Evolutionary conservation across 2,329 filamentous ascomycete species (phyloP), one percentile per base, ranked within the genome.

Genomic region (Talaromyces sp.): DNA sequence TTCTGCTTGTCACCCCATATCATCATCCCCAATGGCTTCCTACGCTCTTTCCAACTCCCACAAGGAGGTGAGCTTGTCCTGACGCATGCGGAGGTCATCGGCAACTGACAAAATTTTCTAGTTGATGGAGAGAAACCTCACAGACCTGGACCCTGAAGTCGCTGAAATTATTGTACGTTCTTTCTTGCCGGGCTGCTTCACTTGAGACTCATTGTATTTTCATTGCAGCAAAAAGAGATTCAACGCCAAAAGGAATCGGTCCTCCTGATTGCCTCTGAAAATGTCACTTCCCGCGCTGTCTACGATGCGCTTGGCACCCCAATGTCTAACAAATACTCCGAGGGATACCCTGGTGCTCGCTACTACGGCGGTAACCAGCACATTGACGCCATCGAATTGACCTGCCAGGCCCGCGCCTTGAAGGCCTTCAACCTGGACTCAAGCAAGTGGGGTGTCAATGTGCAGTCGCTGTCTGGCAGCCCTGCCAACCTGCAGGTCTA

Each of bases 331-430:
- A 99, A 99, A 83, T 99, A 99, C 86, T 97, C 92, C 19, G 94
- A 99, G 84, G 94, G 94, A 67, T 96, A 96, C 79, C 94, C 94
- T 68, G 94, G 94, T 75, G 94, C 94, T 70, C 89, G 94, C 79
- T 99, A 99, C 86, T 99, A 99, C 74, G 94, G 94, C 74, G 94
- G 94, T 74, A 99, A 99, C 83, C 90, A 99, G 84, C 91, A 94
- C 85, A 99, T 99, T 68, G 94, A 99, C 78, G 84, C 91, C 79
- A 92, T 97, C 72, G 94, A 99, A 85, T 85, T 90, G 67, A 89
- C 94, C 63, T 99, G 94, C 85, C 94, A 99, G 83, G 84, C 87
- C 77, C 89, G 94, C 80, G 94, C 94, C 66, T 88, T 99, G 65
- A 85, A 91, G 80, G 89, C 92, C 61, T 99, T 97, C 83, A 85